These are phyloP conservation scores for Penicillium malachiteum DNA, from an alignment of 495 filamentous ascomycete genomes.

Conservation along the genomic window DNA sequence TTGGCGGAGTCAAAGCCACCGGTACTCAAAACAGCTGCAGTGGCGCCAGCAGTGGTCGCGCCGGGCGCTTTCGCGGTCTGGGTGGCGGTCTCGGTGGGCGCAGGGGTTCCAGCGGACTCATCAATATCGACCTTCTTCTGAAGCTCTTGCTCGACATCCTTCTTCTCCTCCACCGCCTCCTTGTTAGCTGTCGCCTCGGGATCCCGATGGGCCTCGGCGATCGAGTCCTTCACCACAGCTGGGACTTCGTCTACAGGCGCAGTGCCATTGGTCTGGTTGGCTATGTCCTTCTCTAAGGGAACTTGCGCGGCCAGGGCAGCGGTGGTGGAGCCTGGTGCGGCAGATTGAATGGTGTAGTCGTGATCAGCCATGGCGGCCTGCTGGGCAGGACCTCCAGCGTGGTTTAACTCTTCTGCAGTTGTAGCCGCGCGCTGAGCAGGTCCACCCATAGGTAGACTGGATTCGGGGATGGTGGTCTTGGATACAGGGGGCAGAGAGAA, in stretches of 20 bases:
- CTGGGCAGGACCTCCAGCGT: slow-evolving; percentile 23
- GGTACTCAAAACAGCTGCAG: slow-evolving; percentile 1
- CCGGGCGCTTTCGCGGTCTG: slow-evolving; percentile 42
- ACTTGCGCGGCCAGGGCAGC: slow-evolving; percentile 68
- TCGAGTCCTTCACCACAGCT: slow-evolving; percentile 69
- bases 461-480: slow-evolving; percentile 77
- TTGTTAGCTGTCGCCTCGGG: slow-evolving; percentile 72
- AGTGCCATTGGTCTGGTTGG: slow-evolving; percentile 39
- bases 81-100: slow-evolving; percentile 51
- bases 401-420: slow-evolving; percentile 7
- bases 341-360: slow-evolving; percentile 64
- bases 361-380: slow-evolving; percentile 40
- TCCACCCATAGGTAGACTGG: slow-evolving; percentile 70
- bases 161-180: slow-evolving; percentile 73
- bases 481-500: slow-evolving; percentile 63
- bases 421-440: slow-evolving; percentile 20
- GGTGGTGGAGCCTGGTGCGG: slow-evolving; percentile 68
- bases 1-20: slow-evolving; percentile 32
- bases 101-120: slow-evolving; percentile 50
- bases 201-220: slow-evolving; percentile 57
- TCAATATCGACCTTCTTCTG: slow-evolving; percentile 51
- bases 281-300: slow-evolving; percentile 60
- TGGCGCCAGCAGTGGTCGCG: slow-evolving; percentile 6
- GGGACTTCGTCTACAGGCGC: slow-evolving; percentile 60
- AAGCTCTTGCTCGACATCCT: slow-evolving; percentile 68